A percentile compares a stretch with the other conserved stretches of the same genome.
phyloP scores from a whole-genome alignment of 2,329 filamentous ascomycete genomes.

The Fusarium musae region DNA sequence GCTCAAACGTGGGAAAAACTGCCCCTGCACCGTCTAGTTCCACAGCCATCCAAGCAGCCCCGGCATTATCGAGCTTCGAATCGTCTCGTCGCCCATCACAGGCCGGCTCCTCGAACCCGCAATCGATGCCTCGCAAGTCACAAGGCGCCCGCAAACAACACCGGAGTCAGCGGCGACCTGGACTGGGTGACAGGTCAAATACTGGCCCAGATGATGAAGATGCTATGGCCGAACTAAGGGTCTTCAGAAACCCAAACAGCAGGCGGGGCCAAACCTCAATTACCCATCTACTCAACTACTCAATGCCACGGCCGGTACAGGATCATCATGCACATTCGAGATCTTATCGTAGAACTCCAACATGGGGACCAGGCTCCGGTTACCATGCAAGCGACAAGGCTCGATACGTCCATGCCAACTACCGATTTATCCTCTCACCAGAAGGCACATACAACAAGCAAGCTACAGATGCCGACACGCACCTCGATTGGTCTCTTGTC shows the following conservation, averaged over 20 bases:
- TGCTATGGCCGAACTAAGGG: conserved; percentile 81
- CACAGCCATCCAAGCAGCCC: conserved; percentile 54
- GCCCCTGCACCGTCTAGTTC: conserved; percentile 57
- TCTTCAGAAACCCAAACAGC: conserved; percentile 67
- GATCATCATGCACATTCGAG: conserved; percentile 64
- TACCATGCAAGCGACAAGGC: conserved; percentile 93
- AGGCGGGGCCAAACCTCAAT: conserved; percentile 96
- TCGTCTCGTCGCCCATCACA: conserved; percentile 60
- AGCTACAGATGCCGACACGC: conserved; percentile 85
- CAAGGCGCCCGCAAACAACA: conserved; percentile 85
- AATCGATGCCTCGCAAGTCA: conserved; percentile 72
- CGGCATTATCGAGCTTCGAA: conserved; percentile 61
- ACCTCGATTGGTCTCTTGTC: conserved; percentile 90
- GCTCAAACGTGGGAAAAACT: conserved; percentile 60
- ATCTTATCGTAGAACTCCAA: conserved; percentile 75
- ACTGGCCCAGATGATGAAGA: conserved; percentile 77
- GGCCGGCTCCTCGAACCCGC: conserved; percentile 47
- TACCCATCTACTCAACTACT: conserved; percentile 95
- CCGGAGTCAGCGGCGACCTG: conserved; percentile 80
- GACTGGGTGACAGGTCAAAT: conserved; percentile 52
- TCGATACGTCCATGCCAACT: conserved; percentile 92
- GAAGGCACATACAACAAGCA: conserved; percentile 82
- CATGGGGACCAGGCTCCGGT: conserved; percentile 87
- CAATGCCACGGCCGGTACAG: conserved; percentile 77
- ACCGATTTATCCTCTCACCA: conserved; percentile 93